Percentiles rank a stretch among this genome's conserved stretches.
Conservation (phyloP, 1,139 yeast genomes). For the Candida sanyaensis region DNA sequence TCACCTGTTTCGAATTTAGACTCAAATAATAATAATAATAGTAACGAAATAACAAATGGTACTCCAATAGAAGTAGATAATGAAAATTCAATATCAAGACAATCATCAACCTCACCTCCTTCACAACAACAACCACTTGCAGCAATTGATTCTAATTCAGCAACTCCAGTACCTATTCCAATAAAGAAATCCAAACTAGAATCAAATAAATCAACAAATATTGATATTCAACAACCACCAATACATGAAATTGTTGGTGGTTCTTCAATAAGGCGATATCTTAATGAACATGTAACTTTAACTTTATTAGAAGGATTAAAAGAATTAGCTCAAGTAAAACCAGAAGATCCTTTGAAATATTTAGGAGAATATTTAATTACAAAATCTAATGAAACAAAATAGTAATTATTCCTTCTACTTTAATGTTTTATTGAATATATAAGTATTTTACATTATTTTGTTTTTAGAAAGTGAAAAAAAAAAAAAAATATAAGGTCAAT, state of each 20-base stretch:
- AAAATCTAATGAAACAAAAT: conserved; percentile 36
- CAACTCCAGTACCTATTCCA: conserved; percentile 1
- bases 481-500: too few relatives aligned
- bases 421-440: too few relatives aligned
- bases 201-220: conserved; percentile 2
- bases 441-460: too few relatives aligned
- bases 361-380: conserved; percentile 72
- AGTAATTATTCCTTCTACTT: not conserved
- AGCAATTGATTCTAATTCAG: not conserved
- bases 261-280: conserved; percentile 75
- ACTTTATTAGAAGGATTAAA: conserved; percentile 71
- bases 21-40: not conserved
- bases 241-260: conserved; percentile 72
- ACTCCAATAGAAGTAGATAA: not conserved
- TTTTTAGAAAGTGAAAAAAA: too few relatives aligned
- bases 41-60: not conserved
- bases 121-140: not conserved
- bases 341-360: conserved; percentile 67
- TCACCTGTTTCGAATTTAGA: not conserved
- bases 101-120: not conserved
- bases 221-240: conserved; percentile 19
- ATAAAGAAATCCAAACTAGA: conserved; percentile 12
- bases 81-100: not conserved
- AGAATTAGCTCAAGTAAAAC: conserved; percentile 55
- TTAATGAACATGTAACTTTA: conserved; percentile 71